Conservation (phyloP, 257 asterid genomes). For the Apocynum venetum region DNA sequence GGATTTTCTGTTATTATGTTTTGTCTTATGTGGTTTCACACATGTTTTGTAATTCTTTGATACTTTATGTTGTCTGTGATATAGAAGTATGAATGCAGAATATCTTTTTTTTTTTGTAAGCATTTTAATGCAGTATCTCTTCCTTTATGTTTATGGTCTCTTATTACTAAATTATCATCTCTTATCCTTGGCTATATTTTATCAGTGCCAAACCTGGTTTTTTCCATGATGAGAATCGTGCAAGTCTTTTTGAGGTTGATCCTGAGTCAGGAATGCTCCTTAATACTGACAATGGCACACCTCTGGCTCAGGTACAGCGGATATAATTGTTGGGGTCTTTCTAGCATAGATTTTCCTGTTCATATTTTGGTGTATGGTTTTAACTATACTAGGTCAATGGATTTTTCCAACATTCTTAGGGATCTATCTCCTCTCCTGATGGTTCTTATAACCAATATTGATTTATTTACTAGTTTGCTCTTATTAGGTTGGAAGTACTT, state of each 20-base stretch:
- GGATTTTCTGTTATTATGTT: too few species aligned
- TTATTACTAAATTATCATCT: neutral
- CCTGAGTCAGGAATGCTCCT: constrained; percentile 84
- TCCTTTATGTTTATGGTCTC: neutral
- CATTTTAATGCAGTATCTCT: neutral
- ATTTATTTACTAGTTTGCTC: neutral
- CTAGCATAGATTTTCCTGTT: neutral
- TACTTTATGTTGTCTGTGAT: too few species aligned
- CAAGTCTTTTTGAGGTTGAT: constrained; percentile 86
- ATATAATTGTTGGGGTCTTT: constrained; percentile 5
- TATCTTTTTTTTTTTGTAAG: neutral
- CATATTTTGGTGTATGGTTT: neutral
- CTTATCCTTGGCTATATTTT: neutral
- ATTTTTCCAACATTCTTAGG: neutral
- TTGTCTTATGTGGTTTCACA: too few species aligned
- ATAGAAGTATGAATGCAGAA: too few species aligned
- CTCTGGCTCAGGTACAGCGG: constrained; percentile 82
- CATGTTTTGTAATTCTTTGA: too few species aligned
- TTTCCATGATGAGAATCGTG: constrained; percentile 88
- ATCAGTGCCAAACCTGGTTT: constrained; percentile 92
- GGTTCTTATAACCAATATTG: neutral
- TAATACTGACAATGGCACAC: constrained; percentile 95
- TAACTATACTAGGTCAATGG: neutral
- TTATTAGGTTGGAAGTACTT: constrained; percentile 58
- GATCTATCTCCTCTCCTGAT: neutral